Evolutionary conservation across 768 basidiomycete species (phyloP), one percentile per base, ranked within the genome.

Genomic region (Boletus subparvulus): DNA sequence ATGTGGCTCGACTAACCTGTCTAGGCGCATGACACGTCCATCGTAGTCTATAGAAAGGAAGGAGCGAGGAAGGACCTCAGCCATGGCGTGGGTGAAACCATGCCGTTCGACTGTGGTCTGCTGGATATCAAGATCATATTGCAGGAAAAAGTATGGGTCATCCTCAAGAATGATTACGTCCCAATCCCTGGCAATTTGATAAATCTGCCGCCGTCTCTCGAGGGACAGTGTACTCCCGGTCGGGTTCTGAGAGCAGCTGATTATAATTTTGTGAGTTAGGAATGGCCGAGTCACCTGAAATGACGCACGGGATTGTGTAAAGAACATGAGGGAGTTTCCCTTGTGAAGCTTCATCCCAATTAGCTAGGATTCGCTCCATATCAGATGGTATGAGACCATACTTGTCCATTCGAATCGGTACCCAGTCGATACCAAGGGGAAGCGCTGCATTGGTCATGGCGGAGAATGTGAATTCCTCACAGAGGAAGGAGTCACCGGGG

Each of bases 161-260:
- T 78, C 78, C 61, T 80, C 81, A 36, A 78, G 73, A 64, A 83
- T 83, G 52, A 83, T 70, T 12, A 83, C 63, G 55, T 83, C 82
- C 65, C 74, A 81, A 39, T 80, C 73, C 36, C 75, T 77, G 6
- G 74, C 73, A 28, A 83, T 71, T 43, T 71, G 71, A 65, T 83
- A 83, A 45, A 83, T 82, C 44, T 71, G 68, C 39, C 70, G 74
- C 49, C 80, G 75, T 50, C 82, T 74, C 59, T 80, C 76, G 1
- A 72, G 52, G 37, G 76, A 72, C 45, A 80, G 70, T 0, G 78
- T 78, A 35, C 75, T 75, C 36, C 82, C 82, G 0, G 80, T 80
- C 1, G 82, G 82, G 59, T 83, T 83, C 67, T 83, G 71, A 54
- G 73, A 70, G 47, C 72, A 68, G 19, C 66, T 74, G 32, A 50